phyloP scores from a whole-genome alignment of 2,329 filamentous ascomycete species.

The Aureobasidium lini region DNA sequence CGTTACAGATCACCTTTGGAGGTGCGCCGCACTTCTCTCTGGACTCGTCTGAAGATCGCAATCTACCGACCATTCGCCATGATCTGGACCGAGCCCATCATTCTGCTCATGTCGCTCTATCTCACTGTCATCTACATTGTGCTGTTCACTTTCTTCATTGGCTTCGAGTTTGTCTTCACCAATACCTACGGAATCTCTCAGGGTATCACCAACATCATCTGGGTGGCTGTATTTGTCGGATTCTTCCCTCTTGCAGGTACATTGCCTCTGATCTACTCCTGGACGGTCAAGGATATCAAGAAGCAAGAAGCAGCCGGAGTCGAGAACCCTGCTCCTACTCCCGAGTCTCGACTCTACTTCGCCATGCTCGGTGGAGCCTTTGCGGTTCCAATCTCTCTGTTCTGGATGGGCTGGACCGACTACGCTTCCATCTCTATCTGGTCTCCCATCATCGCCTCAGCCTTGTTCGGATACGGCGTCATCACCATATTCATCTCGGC shows the following conservation, averaged over 20 bases:
- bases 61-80: slow-evolving; percentile 20
- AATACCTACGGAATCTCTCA: slow-evolving; percentile 35
- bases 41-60: slow-evolving; percentile 16
- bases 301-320: slow-evolving; percentile 11
- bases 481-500: slow-evolving; percentile 37
- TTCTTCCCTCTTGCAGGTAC: slow-evolving; percentile 19
- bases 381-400: slow-evolving; percentile 39
- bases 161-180: slow-evolving; percentile 45
- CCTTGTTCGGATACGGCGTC: slow-evolving; percentile 40
- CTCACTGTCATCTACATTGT: slow-evolving; percentile 47
- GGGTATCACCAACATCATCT: slow-evolving; percentile 38
- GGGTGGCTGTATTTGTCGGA: slow-evolving; percentile 39
- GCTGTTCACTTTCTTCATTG: slow-evolving; percentile 47
- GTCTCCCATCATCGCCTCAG: slow-evolving; percentile 37
- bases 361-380: slow-evolving; percentile 37
- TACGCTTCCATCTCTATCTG: slow-evolving; percentile 35
- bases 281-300: slow-evolving; percentile 13
- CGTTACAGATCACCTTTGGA: slow-evolving; percentile 20
- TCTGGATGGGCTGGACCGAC: slow-evolving; percentile 39
- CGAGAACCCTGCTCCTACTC: slow-evolving; percentile 5
- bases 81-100: slow-evolving; percentile 33
- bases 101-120: slow-evolving; percentile 44
- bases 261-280: slow-evolving; percentile 12
- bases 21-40: slow-evolving; percentile 15
- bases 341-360: slow-evolving; percentile 37